Percentiles rank a stretch among this genome's conserved stretches.
Evolutionary conservation across 2,329 filamentous ascomycete genomes (phyloP).

Genomic region (Pestalotiopsis sp.): DNA sequence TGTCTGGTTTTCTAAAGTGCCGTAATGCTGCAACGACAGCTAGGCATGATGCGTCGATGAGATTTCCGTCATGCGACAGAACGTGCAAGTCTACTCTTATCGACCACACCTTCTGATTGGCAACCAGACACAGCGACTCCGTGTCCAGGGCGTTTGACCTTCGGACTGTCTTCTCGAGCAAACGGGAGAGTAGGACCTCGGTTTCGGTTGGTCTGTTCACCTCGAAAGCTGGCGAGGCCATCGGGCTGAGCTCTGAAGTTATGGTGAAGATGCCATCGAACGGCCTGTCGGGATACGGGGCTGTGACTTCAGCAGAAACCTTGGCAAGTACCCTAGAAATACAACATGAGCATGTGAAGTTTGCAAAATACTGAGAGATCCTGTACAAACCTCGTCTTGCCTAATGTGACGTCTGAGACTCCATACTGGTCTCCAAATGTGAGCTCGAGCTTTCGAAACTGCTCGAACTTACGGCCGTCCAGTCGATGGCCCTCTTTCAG

Average conservation of each 20-base stretch:
- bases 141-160: slow-evolving; percentile 92
- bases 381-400: slow-evolving; percentile 76
- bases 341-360: slow-evolving; percentile 16
- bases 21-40: slow-evolving; percentile 85
- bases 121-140: slow-evolving; percentile 91
- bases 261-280: slow-evolving; percentile 97
- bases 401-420: slow-evolving; percentile 81
- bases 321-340: slow-evolving; percentile 73
- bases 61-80: slow-evolving; percentile 85
- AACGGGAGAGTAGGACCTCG: slow-evolving; percentile 82
- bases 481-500: slow-evolving; percentile 79
- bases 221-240: slow-evolving; percentile 90
- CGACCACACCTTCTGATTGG: slow-evolving; percentile 88
- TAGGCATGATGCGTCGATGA: slow-evolving; percentile 84
- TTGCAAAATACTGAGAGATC: slow-evolving; percentile 11
- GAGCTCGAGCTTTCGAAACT: slow-evolving; percentile 77
- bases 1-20: slow-evolving; percentile 90
- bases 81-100: slow-evolving; percentile 91
- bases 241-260: slow-evolving; percentile 85
- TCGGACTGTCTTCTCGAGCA: slow-evolving; percentile 92
- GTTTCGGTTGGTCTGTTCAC: slow-evolving; percentile 80
- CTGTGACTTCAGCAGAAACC: slow-evolving; percentile 85
- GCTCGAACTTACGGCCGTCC: slow-evolving; percentile 80
- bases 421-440: slow-evolving; percentile 91
- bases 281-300: slow-evolving; percentile 83